Conservation (phyloP, 345 rosid genomes). For the Ceriops decandra region DNA sequence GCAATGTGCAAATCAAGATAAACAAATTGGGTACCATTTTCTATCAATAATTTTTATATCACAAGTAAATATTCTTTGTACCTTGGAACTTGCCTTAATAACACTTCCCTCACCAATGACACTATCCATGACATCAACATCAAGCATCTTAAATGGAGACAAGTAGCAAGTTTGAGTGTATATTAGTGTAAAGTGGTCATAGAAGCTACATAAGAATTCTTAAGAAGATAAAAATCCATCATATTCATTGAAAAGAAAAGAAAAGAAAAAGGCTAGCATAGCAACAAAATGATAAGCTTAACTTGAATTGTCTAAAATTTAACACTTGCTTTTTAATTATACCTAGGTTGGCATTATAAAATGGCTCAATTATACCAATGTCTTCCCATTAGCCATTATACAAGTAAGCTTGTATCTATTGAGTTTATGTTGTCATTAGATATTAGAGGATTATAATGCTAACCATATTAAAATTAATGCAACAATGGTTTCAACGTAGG, state of each 20-base stretch:
- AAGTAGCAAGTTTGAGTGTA: conserved; percentile 94
- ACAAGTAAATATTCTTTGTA: too few species aligned
- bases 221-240: not conserved
- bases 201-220: conserved; percentile 49
- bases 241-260: not conserved
- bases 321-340: conserved; percentile 90
- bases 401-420: conserved; percentile 88
- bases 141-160: conserved; percentile 96
- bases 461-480: not conserved
- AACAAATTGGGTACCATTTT: too few species aligned
- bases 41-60: not conserved
- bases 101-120: conserved; percentile 95
- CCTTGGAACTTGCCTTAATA: conserved; percentile 55
- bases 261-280: not conserved
- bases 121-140: conserved; percentile 93
- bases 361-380: conserved; percentile 93
- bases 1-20: too few species aligned
- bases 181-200: conserved; percentile 91
- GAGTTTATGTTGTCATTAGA: conserved; percentile 5
- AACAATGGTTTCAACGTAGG: not conserved
- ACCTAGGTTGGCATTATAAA: conserved; percentile 89
- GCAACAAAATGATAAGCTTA: not conserved
- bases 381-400: conserved; percentile 99
- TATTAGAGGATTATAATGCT: not conserved
- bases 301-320: conserved; percentile 61